These are phyloP conservation scores for Brassica nigra DNA, from an alignment of 345 rosid genomes.

Conservation along the genomic window DNA sequence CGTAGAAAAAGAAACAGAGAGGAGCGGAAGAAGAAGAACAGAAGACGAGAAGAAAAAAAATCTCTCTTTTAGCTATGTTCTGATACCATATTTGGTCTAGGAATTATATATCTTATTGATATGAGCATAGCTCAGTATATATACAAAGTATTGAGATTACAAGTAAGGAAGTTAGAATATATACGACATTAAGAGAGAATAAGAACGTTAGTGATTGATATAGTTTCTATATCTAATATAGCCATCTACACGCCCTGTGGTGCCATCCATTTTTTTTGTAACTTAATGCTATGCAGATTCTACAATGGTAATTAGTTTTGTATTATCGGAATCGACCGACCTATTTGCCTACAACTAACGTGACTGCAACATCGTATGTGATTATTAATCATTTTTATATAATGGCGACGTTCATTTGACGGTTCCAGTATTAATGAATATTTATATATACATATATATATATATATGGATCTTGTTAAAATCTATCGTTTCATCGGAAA, in stretches of 20 bases:
- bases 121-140: no score
- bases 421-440: background rate
- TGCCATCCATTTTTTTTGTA: background rate
- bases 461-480: background rate
- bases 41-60: no score
- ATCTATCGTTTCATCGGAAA: background rate
- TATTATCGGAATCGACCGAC: background rate
- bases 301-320: background rate
- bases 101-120: no score
- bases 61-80: no score
- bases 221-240: background rate
- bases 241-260: background rate
- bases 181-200: no score
- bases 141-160: no score
- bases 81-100: no score
- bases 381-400: background rate
- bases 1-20: no score
- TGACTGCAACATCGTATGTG: background rate
- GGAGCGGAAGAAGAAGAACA: no score
- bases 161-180: no score
- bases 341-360: background rate
- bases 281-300: background rate
- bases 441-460: background rate
- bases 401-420: background rate
- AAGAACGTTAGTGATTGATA: no score